Conservation (phyloP, 2,329 filamentous ascomycete genomes). For the Macrophomina tecta region DNA sequence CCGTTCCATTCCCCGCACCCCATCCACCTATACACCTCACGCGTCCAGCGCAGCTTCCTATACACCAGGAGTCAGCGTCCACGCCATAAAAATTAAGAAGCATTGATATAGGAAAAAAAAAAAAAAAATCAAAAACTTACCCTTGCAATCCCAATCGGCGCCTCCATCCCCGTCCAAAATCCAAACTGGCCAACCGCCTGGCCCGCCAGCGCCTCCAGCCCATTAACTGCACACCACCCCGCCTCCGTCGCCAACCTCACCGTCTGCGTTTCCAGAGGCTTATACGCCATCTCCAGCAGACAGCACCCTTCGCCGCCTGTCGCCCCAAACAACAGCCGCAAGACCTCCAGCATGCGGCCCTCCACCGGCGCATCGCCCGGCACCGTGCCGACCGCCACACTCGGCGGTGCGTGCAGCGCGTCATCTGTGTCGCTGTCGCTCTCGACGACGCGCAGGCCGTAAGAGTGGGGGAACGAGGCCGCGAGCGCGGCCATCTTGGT, state of each 20-base stretch:
- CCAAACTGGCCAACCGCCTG: conserved; percentile 60
- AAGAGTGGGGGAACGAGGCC: conserved; percentile 73
- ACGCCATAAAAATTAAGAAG: too few relatives aligned
- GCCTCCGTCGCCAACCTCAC: conserved; percentile 81
- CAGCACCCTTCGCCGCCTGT: conserved; percentile 50
- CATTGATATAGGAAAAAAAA: too few relatives aligned
- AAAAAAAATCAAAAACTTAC: not conserved
- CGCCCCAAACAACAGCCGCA: conserved; percentile 61
- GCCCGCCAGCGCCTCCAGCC: conserved; percentile 84
- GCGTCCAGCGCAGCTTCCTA: not conserved
- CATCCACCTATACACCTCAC: not conserved
- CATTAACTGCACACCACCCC: conserved; percentile 84
- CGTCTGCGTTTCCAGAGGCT: conserved; percentile 79
- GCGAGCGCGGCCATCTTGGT: conserved; percentile 72
- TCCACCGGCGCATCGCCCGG: conserved; percentile 89
- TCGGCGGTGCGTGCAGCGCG: conserved; percentile 49
- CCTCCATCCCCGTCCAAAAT: not conserved
- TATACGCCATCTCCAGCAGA: conserved; percentile 95
- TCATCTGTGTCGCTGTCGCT: conserved; percentile 52
- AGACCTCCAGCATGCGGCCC: conserved; percentile 66
- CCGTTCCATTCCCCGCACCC: not conserved
- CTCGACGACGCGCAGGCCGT: conserved; percentile 65
- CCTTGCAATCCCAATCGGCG: not conserved
- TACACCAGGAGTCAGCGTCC: not conserved
- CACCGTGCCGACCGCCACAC: conserved; percentile 85